Percentiles rank a stretch among this genome's conserved stretches.
phyloP scores from a whole-genome alignment of 768 basidiomycete genomes.

The Boletus subcaerulescens region DNA sequence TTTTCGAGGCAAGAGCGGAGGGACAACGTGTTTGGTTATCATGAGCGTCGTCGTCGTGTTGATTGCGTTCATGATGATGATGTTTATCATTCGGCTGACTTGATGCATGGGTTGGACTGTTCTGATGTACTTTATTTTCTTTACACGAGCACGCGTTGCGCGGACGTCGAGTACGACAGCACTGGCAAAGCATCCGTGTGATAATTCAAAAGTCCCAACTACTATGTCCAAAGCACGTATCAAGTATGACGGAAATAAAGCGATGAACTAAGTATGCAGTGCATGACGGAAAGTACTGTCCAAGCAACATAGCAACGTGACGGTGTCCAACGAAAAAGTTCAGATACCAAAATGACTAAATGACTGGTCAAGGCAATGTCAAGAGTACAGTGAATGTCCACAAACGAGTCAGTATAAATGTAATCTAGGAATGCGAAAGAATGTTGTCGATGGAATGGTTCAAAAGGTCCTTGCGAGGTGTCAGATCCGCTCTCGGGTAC shows the following conservation, averaged over 20 bases:
- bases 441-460: constrained; percentile 67
- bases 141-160: neutral
- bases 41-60: constrained; percentile 63
- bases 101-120: constrained; percentile 15
- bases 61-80: constrained; percentile 67
- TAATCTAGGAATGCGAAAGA: constrained; percentile 48
- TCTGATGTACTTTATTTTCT: constrained; percentile 1
- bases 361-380: constrained; percentile 9
- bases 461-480: constrained; percentile 55
- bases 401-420: neutral
- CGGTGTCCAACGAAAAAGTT: too few relatives aligned
- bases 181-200: constrained; percentile 4
- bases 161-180: neutral
- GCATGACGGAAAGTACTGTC: constrained; percentile 5
- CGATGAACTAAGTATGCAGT: neutral
- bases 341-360: constrained; percentile 1
- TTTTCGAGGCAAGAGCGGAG: constrained; percentile 59
- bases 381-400: constrained; percentile 1
- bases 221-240: constrained; percentile 10
- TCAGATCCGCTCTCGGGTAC: constrained; percentile 67
- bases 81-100: constrained; percentile 68
- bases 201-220: constrained; percentile 7
- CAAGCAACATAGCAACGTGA: neutral
- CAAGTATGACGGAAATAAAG: constrained; percentile 1
- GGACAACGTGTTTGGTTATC: constrained; percentile 72